Evolutionary conservation across 805 yeast genomes (phyloP), one percentile per base, ranked within the genome.

Genomic region (Maudiozyma bulderi): DNA sequence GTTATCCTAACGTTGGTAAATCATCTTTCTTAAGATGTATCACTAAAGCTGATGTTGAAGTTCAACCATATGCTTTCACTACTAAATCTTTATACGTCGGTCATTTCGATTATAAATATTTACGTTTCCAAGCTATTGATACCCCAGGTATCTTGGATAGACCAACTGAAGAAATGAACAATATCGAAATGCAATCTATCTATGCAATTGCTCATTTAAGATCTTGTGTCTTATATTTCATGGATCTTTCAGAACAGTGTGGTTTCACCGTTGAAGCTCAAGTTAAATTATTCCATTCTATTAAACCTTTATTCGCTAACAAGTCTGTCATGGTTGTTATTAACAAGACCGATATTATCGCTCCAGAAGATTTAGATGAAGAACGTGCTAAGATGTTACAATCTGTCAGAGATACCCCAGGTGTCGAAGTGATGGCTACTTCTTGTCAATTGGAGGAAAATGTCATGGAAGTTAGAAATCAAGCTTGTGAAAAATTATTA

Each of bases 131-230:
- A 75, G 99, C 98, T 49, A 93, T 93, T 65, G 99, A 93, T 71
- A 93, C 99, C 38, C 99, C 99, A 34, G 99, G 99, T 75, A 90
- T 93, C 62, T 76, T 93, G 67, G 99, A 93, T 71, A 82, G 98
- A 69, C 99, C 99, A 52, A 89, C 97, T 43, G 99, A 93, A 71
- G 99, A 93, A 68, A 93, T 93, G 99, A 93, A 93, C 76, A 93
- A 93, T 72, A 93, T 93, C 69, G 99, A 93, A 75, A 93, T 93
- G 99, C 99, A 93, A 74, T 86, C 95, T 46, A 93, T 93, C 64
- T 93, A 93, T 64, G 99, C 99, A 53, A 89, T 93, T 75, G 99
- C 99, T 34, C 99, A 93, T 71, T 80, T 93, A 69, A 81, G 98
- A 67, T 90, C 98, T 31, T 87, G 97, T 69, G 96, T 93, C 43